Evolutionary conservation across 495 filamentous ascomycete genomes (phyloP).

Genomic region (Pseudotulostoma volvatum): DNA sequence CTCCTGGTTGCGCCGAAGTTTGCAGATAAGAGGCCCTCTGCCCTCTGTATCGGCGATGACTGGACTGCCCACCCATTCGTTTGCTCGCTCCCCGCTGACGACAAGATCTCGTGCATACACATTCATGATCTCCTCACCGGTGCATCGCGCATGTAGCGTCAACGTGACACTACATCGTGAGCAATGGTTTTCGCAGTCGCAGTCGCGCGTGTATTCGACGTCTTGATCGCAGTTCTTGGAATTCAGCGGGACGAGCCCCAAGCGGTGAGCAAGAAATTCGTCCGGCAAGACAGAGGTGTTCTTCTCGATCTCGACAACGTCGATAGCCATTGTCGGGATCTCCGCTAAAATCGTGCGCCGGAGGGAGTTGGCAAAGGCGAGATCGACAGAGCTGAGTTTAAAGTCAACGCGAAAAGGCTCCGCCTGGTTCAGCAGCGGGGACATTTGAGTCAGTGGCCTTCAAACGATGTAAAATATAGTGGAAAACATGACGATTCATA

Average conservation of each 20-base stretch:
- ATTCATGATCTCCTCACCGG: constrained; percentile 64
- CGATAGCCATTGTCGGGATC: constrained; percentile 87
- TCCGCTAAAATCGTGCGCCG: constrained; percentile 87
- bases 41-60: constrained; percentile 69
- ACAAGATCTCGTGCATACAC: constrained; percentile 80
- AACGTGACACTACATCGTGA: constrained; percentile 76
- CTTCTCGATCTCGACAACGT: constrained; percentile 77
- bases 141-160: constrained; percentile 67
- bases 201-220: constrained; percentile 81
- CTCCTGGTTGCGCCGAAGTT: constrained; percentile 76
- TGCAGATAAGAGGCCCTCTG: constrained; percentile 68
- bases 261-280: constrained; percentile 85
- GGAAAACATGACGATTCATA: constrained; percentile 13
- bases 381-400: constrained; percentile 59
- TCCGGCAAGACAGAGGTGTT: constrained; percentile 93
- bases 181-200: constrained; percentile 88
- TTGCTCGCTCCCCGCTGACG: constrained; percentile 40
- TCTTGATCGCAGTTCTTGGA: constrained; percentile 67
- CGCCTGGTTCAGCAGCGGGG: no score
- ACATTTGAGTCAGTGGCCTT: constrained; percentile 1
- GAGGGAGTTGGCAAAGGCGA: constrained; percentile 86
- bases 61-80: constrained; percentile 67
- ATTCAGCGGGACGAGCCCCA: constrained; percentile 80
- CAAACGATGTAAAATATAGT: constrained; percentile 1
- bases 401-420: constrained; percentile 61